A percentile compares a stretch with the other conserved stretches of the same genome.
These are phyloP conservation scores for Trichoderma pleuroti DNA, from an alignment of 2,329 filamentous ascomycete genomes.

Conservation along the genomic window DNA sequence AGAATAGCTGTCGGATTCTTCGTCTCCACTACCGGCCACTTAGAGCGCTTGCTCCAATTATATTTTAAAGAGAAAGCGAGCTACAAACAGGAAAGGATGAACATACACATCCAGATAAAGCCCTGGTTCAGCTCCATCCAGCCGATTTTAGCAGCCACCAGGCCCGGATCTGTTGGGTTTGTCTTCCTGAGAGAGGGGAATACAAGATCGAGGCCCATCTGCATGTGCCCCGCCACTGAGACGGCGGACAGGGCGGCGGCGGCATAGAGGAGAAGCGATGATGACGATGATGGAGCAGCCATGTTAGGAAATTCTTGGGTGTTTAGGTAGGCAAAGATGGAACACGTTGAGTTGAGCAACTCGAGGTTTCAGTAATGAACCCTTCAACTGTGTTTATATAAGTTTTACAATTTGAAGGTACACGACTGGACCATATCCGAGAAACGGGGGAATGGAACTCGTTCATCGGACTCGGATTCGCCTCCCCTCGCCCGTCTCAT, in stretches of 20 bases:
- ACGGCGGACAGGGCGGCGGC: not conserved
- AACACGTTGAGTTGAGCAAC: not conserved
- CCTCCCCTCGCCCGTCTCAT: not conserved
- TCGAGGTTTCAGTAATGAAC: not conserved
- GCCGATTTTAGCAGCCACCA: not conserved
- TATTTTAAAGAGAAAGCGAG: not conserved
- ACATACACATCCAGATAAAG: not conserved
- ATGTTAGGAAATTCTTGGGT: not conserved
- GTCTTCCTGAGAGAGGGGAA: not conserved
- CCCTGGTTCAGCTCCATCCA: not conserved
- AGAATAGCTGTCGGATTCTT: accelerated
- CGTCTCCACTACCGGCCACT: no score
- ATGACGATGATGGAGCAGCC: not conserved
- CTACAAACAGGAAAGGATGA: not conserved
- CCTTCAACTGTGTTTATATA: not conserved
- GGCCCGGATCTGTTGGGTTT: not conserved
- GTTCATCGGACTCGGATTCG: not conserved
- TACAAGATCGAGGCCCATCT: not conserved
- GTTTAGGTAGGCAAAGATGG: not conserved
- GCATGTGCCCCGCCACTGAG: not conserved
- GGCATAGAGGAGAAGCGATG: not conserved
- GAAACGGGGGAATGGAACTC: not conserved
- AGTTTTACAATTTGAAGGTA: not conserved
- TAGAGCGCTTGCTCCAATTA: not conserved
- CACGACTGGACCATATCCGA: not conserved